phyloP scores from a whole-genome alignment of 2,329 filamentous ascomycete genomes.

The Amylocarpus encephaloides region DNA sequence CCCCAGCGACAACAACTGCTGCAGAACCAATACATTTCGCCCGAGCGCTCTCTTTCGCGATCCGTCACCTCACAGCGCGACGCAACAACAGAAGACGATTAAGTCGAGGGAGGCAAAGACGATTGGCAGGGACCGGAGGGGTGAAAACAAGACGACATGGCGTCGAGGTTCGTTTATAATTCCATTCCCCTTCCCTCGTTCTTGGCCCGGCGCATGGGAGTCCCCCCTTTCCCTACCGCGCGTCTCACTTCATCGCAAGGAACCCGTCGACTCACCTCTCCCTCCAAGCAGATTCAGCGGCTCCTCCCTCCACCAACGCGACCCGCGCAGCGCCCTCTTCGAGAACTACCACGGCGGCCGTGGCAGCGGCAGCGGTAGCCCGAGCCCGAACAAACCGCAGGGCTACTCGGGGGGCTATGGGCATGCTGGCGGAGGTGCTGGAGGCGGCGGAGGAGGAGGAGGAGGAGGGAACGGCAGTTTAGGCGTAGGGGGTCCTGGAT shows the following conservation, averaged over 20 bases:
- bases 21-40: too few species aligned
- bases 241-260: too few species aligned
- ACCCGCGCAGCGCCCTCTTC: conserved; percentile 67
- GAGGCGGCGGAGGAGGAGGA: conserved; percentile 21
- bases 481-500: conserved; percentile 36
- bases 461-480: conserved; percentile 21
- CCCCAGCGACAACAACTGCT: too few species aligned
- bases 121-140: too few species aligned
- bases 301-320: conserved; percentile 66
- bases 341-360: conserved; percentile 61
- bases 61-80: too few species aligned
- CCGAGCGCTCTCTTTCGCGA: too few species aligned
- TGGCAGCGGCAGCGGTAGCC: conserved; percentile 28
- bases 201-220: not conserved
- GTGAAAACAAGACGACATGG: not conserved
- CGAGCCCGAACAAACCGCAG: conserved; percentile 40
- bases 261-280: not conserved
- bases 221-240: not conserved
- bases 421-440: conserved; percentile 29
- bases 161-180: not conserved
- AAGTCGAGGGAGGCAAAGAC: too few species aligned
- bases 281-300: conserved; percentile 51
- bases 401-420: conserved; percentile 43
- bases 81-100: too few species aligned
- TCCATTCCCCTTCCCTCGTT: too few species aligned